Percentiles rank a stretch among this genome's conserved stretches.
Conservation (phyloP, 2,329 filamentous ascomycete genomes). For the Penicillium concentricum region DNA sequence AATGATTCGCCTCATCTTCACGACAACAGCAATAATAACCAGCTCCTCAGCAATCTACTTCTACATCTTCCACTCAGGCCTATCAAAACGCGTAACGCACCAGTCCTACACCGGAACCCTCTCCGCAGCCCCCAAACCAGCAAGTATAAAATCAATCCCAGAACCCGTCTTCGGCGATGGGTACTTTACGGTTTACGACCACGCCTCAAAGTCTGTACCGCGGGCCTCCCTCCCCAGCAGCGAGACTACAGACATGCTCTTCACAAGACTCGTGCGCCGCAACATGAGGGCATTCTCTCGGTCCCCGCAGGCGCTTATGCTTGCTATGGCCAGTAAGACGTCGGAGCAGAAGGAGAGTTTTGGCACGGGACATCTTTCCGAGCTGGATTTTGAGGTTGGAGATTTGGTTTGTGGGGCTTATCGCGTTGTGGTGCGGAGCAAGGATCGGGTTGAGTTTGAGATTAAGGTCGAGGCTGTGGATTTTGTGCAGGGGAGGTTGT, state of each 20-base stretch:
- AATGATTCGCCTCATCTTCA: conserved; percentile 16
- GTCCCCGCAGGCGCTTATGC: conserved; percentile 33
- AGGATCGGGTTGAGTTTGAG: conserved; percentile 33
- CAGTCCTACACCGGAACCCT: conserved; percentile 19
- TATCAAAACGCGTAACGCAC: conserved; percentile 26
- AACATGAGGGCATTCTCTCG: conserved; percentile 36
- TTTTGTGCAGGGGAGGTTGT: conserved; percentile 24
- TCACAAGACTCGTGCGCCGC: conserved; percentile 31
- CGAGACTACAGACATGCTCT: conserved; percentile 18
- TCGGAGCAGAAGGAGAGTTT: conserved; percentile 25
- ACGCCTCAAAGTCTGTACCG: conserved; percentile 20
- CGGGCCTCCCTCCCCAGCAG: conserved; percentile 20
- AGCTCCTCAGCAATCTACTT: conserved; percentile 22
- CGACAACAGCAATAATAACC: conserved; percentile 16
- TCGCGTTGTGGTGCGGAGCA: conserved; percentile 24
- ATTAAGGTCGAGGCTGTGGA: conserved; percentile 21
- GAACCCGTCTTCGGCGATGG: conserved; percentile 15
- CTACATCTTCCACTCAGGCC: conserved; percentile 26
- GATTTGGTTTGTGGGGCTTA: conserved; percentile 37
- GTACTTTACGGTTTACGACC: conserved; percentile 25
- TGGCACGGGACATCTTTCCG: conserved; percentile 21
- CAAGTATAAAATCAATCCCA: conserved; percentile 26
- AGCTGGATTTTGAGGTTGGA: conserved; percentile 29
- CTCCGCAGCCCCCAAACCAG: conserved; percentile 4
- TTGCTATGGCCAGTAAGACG: conserved; percentile 21